Evolutionary conservation across 1,284 basidiomycete genomes (phyloP).

Genomic region (Naganishia liquefaciens): DNA sequence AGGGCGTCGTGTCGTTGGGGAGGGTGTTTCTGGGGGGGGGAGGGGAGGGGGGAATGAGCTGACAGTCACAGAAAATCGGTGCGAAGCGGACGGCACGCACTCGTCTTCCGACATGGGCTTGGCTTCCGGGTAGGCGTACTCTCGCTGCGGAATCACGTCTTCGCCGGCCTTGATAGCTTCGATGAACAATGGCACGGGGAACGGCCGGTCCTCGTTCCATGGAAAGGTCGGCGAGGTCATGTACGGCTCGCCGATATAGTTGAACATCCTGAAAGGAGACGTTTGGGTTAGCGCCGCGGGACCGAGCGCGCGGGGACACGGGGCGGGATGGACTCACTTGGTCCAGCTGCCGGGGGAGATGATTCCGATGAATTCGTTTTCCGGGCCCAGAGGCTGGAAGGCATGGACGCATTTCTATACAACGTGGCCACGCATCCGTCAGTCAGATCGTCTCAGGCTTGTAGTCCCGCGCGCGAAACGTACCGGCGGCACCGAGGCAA

Average conservation of each 20-base stretch:
- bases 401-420: conserved; percentile 28
- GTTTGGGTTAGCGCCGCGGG: not conserved
- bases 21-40: conserved; percentile 12
- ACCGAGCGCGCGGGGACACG: not conserved
- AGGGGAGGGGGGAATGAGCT: not conserved
- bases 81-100: conserved; percentile 4
- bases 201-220: conserved; percentile 24
- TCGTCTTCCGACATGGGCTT: conserved; percentile 22
- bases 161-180: conserved; percentile 33
- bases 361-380: conserved; percentile 32
- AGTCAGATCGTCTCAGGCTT: not conserved
- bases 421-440: not conserved
- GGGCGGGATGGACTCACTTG: conserved; percentile 10
- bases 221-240: conserved; percentile 28
- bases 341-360: conserved; percentile 33
- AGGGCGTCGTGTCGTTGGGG: conserved; percentile 24
- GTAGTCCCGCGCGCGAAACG: not conserved
- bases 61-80: not conserved
- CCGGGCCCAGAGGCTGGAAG: conserved; percentile 26
- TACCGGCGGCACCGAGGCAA: conserved; percentile 33
- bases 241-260: conserved; percentile 32
- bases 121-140: conserved; percentile 27
- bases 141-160: conserved; percentile 28
- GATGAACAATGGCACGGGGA: conserved; percentile 31
- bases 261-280: conserved; percentile 28